Percentiles rank a stretch among this genome's conserved stretches.
Evolutionary conservation across 345 rosid genomes (phyloP).

Genomic region (Linum tenue): DNA sequence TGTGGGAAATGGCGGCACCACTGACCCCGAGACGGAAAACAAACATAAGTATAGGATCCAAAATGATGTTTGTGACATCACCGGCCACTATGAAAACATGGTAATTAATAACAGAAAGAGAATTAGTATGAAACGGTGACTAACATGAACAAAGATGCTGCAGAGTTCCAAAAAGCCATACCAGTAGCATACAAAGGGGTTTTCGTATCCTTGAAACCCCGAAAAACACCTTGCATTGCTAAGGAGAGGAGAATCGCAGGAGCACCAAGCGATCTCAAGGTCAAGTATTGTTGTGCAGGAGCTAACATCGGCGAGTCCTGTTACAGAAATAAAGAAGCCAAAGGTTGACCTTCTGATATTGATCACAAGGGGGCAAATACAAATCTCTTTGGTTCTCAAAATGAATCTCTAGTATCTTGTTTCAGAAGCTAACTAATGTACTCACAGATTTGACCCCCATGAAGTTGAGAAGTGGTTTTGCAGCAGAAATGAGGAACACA

Average conservation of each 20-base stretch:
- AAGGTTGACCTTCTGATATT: neutral
- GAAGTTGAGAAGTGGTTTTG: constrained; percentile 66
- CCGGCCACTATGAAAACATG: constrained; percentile 49
- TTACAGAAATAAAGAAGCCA: neutral
- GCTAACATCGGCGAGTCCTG: constrained; percentile 81
- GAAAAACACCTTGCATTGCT: constrained; percentile 82
- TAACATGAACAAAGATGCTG: neutral
- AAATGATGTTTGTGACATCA: constrained; percentile 69
- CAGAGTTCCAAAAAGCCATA: constrained; percentile 16
- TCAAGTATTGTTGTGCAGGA: constrained; percentile 69
- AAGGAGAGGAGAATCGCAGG: constrained; percentile 87
- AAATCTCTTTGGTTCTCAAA: no score
- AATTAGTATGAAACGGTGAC: no score
- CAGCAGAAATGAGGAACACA: constrained; percentile 56
- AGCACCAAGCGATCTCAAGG: constrained; percentile 79
- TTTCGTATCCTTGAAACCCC: constrained; percentile 84
- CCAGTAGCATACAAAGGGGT: constrained; percentile 74
- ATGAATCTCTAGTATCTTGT: neutral
- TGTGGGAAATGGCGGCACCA: constrained; percentile 93
- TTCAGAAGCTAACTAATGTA: constrained; percentile 6
- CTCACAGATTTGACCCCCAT: constrained; percentile 83
- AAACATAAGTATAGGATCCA: constrained; percentile 74
- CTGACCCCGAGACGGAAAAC: constrained; percentile 58
- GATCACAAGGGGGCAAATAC: no score
- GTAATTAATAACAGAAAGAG: no score